Percentiles rank a stretch among this genome's conserved stretches.
phyloP scores from a whole-genome alignment of 2,329 filamentous ascomycete genomes.

The Exophiala sp. region DNA sequence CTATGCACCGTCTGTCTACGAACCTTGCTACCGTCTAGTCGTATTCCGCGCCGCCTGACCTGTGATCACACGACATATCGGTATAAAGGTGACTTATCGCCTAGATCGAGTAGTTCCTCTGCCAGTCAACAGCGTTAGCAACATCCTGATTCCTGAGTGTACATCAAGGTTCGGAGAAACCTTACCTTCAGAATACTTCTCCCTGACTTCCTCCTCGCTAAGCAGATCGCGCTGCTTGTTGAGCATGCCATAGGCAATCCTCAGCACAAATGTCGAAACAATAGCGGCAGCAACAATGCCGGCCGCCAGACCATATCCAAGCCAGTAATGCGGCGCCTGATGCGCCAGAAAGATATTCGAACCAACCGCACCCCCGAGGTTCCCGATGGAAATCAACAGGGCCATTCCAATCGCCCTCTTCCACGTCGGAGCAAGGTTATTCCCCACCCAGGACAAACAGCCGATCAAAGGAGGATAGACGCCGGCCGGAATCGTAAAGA shows the following conservation, averaged over 20 bases:
- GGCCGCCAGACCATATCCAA: constrained; percentile 18
- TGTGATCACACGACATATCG: neutral
- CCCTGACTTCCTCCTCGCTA: constrained; percentile 14
- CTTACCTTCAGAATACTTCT: constrained; percentile 19
- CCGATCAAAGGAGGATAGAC: constrained; percentile 86
- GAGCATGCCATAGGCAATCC: constrained; percentile 2
- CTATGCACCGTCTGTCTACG: no score
- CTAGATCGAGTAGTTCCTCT: neutral
- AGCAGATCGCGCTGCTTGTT: constrained; percentile 16
- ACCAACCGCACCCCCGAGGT: constrained; percentile 20
- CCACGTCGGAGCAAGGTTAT: constrained; percentile 82
- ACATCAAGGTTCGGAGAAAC: neutral
- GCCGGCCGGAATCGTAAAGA: constrained; percentile 75
- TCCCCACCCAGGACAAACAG: constrained; percentile 79
- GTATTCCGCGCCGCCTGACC: no score
- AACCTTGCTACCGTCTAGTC: no score
- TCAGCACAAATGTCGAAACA: constrained; percentile 9
- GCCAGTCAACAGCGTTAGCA: neutral
- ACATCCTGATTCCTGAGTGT: neutral
- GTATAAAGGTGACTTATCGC: constrained; percentile 1
- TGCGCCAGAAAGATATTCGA: constrained; percentile 22
- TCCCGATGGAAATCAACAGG: constrained; percentile 60
- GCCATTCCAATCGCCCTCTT: constrained; percentile 86
- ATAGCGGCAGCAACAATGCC: constrained; percentile 11
- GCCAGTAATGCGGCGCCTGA: constrained; percentile 20